Conservation (phyloP, 805 yeast genomes). For the Candida argentea region DNA sequence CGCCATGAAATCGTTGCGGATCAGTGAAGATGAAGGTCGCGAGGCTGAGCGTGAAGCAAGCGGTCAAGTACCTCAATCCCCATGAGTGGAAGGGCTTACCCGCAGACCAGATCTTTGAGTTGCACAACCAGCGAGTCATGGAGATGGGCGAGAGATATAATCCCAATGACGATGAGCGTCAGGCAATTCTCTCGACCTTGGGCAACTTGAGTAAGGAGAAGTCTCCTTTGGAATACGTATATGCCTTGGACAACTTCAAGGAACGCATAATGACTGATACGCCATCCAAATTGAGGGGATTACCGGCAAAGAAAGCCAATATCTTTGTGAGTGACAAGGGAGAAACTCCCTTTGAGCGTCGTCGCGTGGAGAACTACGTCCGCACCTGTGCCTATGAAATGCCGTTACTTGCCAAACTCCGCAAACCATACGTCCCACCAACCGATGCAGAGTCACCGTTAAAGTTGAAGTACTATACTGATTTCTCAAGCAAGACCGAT, state of each 20-base stretch:
- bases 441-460: conserved; percentile 40
- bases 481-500: conserved; percentile 68
- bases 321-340: conserved; percentile 26
- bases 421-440: conserved; percentile 54
- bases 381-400: conserved; percentile 87
- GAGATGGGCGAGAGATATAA: conserved; percentile 43
- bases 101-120: conserved; percentile 48
- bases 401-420: conserved; percentile 71
- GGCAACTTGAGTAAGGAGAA: conserved; percentile 16
- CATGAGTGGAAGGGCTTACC: conserved; percentile 63
- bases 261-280: conserved; percentile 33
- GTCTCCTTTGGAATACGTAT: conserved; percentile 30
- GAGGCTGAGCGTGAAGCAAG: no score
- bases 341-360: conserved; percentile 36
- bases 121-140: conserved; percentile 50
- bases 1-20: no score
- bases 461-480: conserved; percentile 53
- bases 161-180: conserved; percentile 57
- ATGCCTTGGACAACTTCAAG: conserved; percentile 32
- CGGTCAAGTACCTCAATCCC: conserved; percentile 51
- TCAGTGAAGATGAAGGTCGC: no score
- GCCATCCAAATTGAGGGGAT: conserved; percentile 24
- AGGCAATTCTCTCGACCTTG: conserved; percentile 41
- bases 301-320: conserved; percentile 28
- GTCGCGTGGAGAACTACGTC: conserved; percentile 67